Evolutionary conservation across 169 alveolate genomes (phyloP).

Genomic region (Theileria annulata): DNA sequence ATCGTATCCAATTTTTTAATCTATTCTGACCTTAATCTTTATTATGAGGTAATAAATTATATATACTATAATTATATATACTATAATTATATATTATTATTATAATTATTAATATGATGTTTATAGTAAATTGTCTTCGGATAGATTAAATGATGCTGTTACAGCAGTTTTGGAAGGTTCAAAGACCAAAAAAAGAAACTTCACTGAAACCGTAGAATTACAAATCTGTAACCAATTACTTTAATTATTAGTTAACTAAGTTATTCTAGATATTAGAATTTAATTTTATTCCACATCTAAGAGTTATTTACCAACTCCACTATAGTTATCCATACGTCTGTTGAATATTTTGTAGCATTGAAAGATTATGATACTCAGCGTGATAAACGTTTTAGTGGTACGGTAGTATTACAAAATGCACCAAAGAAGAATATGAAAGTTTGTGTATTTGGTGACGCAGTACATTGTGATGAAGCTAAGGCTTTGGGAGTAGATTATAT

Average conservation of each 20-base stretch:
- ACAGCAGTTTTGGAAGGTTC: conserved; percentile 91
- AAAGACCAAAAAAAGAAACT: conserved; percentile 92
- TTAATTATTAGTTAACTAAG: no score
- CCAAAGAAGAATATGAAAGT: conserved; percentile 95
- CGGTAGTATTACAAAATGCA: conserved; percentile 95
- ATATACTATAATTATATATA: background rate
- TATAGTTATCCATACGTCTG: background rate
- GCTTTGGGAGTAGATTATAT: conserved; percentile 92
- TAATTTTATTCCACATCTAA: background rate
- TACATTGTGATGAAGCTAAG: conserved; percentile 98
- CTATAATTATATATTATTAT: background rate
- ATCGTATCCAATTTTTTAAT: background rate
- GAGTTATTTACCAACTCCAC: background rate
- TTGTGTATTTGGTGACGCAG: conserved; percentile 99
- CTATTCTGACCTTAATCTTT: background rate
- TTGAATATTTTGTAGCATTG: conserved; percentile 76
- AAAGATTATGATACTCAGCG: conserved; percentile 99
- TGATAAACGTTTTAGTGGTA: conserved; percentile 99
- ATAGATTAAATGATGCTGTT: conserved; percentile 87
- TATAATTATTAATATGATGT: background rate
- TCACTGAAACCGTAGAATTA: conserved; percentile 98
- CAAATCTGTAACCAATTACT: conserved; percentile 87
- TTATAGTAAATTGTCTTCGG: conserved; percentile 81
- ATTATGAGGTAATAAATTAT: background rate
- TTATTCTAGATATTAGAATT: background rate